Evolutionary conservation across 148 eudicot species (phyloP).

Genomic region (Amaranthus hypochondriacus): DNA sequence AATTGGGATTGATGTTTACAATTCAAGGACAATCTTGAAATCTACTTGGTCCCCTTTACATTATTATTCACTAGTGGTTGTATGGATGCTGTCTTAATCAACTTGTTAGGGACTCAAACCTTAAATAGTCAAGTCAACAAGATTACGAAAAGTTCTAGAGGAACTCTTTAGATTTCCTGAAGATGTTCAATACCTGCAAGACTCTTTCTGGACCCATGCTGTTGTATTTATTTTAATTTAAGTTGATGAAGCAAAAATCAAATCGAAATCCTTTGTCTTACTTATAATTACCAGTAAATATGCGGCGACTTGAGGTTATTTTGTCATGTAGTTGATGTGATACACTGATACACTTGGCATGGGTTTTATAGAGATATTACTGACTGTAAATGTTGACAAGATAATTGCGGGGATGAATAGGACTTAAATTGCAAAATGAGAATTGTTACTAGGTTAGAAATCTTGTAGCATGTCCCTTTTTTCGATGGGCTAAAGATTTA

Average conservation of each 20-base stretch:
- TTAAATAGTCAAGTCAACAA: neutral
- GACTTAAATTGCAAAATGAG: neutral
- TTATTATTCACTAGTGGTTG: neutral
- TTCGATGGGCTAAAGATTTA: too few relatives aligned
- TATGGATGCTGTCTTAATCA: neutral
- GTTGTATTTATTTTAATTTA: neutral
- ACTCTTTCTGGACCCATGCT: neutral
- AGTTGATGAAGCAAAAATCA: too few relatives aligned
- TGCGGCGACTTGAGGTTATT: slow-evolving; percentile 1
- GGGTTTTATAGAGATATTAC: neutral
- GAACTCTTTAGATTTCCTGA: neutral
- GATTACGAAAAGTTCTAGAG: neutral
- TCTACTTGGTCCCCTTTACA: neutral
- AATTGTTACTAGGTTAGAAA: neutral
- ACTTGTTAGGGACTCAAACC: neutral
- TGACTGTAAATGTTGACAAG: neutral
- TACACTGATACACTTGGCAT: neutral
- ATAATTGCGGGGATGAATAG: neutral
- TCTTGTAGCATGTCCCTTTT: neutral
- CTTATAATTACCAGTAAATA: neutral
- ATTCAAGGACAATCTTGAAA: neutral
- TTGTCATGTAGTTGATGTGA: slow-evolving; percentile 1
- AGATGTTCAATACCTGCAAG: neutral
- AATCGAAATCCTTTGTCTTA: too few relatives aligned
- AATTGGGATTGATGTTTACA: neutral